Conservation (phyloP, 2,329 filamentous ascomycete species). For the Massarina eburnea region DNA sequence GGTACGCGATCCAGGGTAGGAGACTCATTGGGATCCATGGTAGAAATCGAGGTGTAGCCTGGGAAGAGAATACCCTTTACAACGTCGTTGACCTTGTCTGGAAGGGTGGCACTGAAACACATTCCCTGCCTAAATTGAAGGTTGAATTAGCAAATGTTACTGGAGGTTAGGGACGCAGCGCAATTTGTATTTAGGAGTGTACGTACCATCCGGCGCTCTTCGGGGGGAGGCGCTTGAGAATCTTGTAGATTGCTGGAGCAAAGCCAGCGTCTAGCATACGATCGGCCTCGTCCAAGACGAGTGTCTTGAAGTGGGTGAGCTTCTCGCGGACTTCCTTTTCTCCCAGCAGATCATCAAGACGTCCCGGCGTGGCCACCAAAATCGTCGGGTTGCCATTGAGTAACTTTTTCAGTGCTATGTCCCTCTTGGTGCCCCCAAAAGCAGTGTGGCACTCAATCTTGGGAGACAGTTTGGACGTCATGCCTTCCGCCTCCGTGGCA, state of each 20-base stretch:
- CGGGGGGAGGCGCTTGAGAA: conserved; percentile 53
- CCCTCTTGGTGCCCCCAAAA: conserved; percentile 44
- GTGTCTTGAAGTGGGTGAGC: conserved; percentile 48
- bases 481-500: conserved; percentile 48
- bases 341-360: conserved; percentile 50
- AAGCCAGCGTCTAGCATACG: conserved; percentile 57
- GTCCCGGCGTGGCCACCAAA: conserved; percentile 52
- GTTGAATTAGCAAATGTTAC: too few species aligned
- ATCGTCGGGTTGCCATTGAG: conserved; percentile 43
- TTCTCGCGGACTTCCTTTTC: conserved; percentile 48
- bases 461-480: conserved; percentile 44
- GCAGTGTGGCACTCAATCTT: conserved; percentile 50
- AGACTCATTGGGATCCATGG: conserved; percentile 48
- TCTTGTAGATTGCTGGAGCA: conserved; percentile 54
- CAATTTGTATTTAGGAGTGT: too few species aligned
- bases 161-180: too few species aligned
- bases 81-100: conserved; percentile 48
- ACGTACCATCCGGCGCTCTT: conserved; percentile 53
- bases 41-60: conserved; percentile 47
- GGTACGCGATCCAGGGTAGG: conserved; percentile 53
- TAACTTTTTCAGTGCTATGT: conserved; percentile 36
- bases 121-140: too few species aligned
- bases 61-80: conserved; percentile 48
- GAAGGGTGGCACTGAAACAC: conserved; percentile 52
- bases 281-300: conserved; percentile 50